phyloP scores from a whole-genome alignment of 495 filamentous ascomycete species.

The Annulohypoxylon nitens region DNA sequence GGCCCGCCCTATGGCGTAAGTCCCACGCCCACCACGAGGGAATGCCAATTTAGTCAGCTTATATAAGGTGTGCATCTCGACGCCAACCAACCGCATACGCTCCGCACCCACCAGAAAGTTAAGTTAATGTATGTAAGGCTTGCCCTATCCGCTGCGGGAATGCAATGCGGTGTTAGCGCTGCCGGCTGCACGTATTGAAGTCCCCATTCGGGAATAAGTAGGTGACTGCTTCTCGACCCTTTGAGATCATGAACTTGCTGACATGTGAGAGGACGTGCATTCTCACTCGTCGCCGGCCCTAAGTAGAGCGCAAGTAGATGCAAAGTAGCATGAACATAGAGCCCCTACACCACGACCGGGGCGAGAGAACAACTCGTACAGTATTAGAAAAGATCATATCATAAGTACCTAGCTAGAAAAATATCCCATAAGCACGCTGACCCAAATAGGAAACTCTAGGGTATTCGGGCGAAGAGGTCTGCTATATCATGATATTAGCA shows the following conservation, averaged over 20 bases:
- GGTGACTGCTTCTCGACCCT: constrained; percentile 13
- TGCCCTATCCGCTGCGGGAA: constrained; percentile 37
- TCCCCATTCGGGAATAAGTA: constrained; percentile 28
- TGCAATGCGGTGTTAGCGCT: constrained; percentile 37
- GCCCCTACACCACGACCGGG: neutral
- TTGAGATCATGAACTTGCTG: constrained; percentile 21
- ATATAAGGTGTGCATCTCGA: constrained; percentile 23
- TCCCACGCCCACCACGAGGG: neutral
- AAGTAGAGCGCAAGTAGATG: constrained; percentile 26
- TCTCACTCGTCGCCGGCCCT: constrained; percentile 18
- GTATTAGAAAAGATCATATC: neutral
- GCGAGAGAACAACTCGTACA: constrained; percentile 4
- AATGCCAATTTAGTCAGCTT: constrained; percentile 31
- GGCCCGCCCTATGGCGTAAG: constrained; percentile 20
- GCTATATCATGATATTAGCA: constrained; percentile 10
- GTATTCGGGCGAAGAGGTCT: neutral
- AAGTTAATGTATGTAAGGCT: constrained; percentile 11
- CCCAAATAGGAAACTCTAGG: constrained; percentile 10
- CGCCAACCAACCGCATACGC: constrained; percentile 18
- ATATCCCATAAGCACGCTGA: neutral
- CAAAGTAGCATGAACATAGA: constrained; percentile 28
- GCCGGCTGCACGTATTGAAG: constrained; percentile 35
- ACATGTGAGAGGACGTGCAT: neutral
- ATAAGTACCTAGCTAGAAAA: neutral
- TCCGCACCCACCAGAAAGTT: constrained; percentile 26